Evolutionary conservation across 495 filamentous ascomycete genomes (phyloP).

Genomic region (Podospora anserina): DNA sequence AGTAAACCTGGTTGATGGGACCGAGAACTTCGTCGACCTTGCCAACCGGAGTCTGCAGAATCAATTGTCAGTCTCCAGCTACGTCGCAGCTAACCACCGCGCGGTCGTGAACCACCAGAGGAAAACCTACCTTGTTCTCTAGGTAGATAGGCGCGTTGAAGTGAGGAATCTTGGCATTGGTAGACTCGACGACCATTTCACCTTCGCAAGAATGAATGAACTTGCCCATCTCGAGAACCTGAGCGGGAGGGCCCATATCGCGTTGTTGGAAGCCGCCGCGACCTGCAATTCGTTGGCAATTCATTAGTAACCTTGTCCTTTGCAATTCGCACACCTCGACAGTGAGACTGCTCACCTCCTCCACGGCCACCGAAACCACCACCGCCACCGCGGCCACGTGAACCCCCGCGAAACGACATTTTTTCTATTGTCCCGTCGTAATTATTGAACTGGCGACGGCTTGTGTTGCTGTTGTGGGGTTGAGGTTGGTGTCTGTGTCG

Average conservation of each 20-base stretch:
- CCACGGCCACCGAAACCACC: conserved; percentile 27
- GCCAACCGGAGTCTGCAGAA: conserved; percentile 70
- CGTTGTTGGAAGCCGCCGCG: conserved; percentile 53
- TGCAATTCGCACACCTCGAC: background rate
- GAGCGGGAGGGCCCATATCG: conserved; percentile 53
- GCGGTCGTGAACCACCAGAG: background rate
- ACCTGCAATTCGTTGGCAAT: conserved; percentile 29
- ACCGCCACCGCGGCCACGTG: conserved; percentile 31
- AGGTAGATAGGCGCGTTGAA: conserved; percentile 99
- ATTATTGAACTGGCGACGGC: conserved; percentile 13
- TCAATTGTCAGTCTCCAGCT: background rate
- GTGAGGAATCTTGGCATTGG: conserved; percentile 93
- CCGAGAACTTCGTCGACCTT: conserved; percentile 95
- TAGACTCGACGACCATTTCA: conserved; percentile 90
- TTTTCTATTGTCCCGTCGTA: conserved; percentile 13
- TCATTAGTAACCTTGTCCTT: background rate
- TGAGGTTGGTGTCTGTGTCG: background rate
- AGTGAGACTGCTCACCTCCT: conserved; percentile 17
- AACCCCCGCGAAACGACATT: conserved; percentile 35
- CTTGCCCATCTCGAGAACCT: conserved; percentile 74
- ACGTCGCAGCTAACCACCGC: background rate
- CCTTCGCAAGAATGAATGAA: conserved; percentile 94
- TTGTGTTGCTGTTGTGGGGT: conserved; percentile 9
- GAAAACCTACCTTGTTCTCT: conserved; percentile 77
- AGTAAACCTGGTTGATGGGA: conserved; percentile 93